Evolutionary conservation across 164 flowering plant genomes (phyloP).

Genomic region (Vitis rotundifolia): DNA sequence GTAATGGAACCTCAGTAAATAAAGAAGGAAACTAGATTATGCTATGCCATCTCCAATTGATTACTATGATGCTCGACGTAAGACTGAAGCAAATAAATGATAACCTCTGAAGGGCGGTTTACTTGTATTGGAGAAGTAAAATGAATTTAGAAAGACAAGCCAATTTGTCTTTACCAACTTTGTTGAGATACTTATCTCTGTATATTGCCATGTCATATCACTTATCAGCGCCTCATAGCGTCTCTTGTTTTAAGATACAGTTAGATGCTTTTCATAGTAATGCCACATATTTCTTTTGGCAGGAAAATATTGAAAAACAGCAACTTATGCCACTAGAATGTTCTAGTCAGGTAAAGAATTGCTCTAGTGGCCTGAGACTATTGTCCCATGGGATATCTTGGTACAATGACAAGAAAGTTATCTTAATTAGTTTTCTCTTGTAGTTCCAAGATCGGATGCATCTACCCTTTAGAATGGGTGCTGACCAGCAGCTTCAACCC

Average conservation of each 20-base stretch:
- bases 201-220: background rate
- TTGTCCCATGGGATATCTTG: background rate
- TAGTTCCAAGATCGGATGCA: slow-evolving; percentile 38
- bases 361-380: background rate
- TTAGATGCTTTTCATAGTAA: too few relatives aligned
- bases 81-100: too few relatives aligned
- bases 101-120: too few relatives aligned
- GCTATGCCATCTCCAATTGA: too few relatives aligned
- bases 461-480: slow-evolving; percentile 26
- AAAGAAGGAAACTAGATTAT: too few relatives aligned
- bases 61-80: too few relatives aligned
- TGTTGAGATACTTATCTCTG: too few relatives aligned
- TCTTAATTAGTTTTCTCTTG: slow-evolving; percentile 8
- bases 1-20: too few relatives aligned
- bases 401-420: background rate
- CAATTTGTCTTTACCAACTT: background rate
- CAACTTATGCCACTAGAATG: slow-evolving; percentile 30
- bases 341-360: slow-evolving; percentile 28
- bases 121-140: too few relatives aligned
- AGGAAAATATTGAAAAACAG: slow-evolving; percentile 42
- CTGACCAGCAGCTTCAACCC: slow-evolving; percentile 36
- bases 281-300: background rate
- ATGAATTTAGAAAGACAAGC: background rate
- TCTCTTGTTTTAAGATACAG: too few relatives aligned
- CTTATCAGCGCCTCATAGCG: background rate